These are phyloP conservation scores for Rhizopogon roseolus DNA, from an alignment of 768 basidiomycete species.

Conservation along the genomic window DNA sequence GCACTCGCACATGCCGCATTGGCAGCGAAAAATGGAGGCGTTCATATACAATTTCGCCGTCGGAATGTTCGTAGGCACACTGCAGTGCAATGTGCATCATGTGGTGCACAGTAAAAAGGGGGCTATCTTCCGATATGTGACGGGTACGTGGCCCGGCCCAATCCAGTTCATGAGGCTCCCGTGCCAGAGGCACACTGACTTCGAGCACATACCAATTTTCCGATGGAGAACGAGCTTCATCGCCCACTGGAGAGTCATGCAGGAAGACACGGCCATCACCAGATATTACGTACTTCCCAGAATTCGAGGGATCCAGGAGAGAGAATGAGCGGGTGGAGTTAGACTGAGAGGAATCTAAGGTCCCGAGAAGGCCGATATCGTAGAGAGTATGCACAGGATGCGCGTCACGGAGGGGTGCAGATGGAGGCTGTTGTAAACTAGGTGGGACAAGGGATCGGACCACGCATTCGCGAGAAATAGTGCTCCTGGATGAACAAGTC, in stretches of 20 bases:
- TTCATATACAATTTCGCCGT: constrained; percentile 21
- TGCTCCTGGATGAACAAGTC: constrained; percentile 28
- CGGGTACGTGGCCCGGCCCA: constrained; percentile 26
- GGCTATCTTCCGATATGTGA: constrained; percentile 44
- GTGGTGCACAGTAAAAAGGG: constrained; percentile 56
- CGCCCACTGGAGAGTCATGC: constrained; percentile 26
- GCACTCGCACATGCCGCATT: constrained; percentile 44
- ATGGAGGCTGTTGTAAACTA: constrained; percentile 57
- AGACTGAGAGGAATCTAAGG: constrained; percentile 10
- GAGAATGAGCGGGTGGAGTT: constrained; percentile 34
- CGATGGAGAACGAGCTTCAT: constrained; percentile 5
- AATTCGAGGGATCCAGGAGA: constrained; percentile 43
- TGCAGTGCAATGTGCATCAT: constrained; percentile 47
- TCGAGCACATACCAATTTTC: constrained; percentile 23
- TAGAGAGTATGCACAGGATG: constrained; percentile 48
- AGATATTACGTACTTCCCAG: constrained; percentile 43
- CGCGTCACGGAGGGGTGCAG: constrained; percentile 46
- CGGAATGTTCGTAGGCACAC: constrained; percentile 49
- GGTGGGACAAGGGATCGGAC: constrained; percentile 54
- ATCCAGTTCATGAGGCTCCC: constrained; percentile 11
- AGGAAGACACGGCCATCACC: constrained; percentile 48
- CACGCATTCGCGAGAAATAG: constrained; percentile 36
- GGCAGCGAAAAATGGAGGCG: constrained; percentile 40
- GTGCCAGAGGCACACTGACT: constrained; percentile 16
- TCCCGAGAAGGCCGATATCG: constrained; percentile 36